These are phyloP conservation scores for Psilocybe mexicana DNA, from an alignment of 1,284 basidiomycete species.

Conservation along the genomic window DNA sequence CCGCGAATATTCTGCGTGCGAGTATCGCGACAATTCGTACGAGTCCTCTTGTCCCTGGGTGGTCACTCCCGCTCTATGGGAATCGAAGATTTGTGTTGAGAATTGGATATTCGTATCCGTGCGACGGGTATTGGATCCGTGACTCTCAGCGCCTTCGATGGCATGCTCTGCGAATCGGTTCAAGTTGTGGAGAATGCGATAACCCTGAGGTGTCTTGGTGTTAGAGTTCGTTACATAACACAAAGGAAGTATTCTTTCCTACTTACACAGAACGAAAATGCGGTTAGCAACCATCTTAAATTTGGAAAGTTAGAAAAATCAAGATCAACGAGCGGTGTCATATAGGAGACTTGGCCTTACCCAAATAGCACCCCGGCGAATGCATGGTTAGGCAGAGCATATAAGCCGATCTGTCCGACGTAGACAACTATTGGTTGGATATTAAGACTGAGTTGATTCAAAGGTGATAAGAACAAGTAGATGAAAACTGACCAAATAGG, in stretches of 20 bases:
- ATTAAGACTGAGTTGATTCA: neutral
- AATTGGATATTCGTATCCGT: slow-evolving; percentile 31
- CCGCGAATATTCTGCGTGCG: neutral
- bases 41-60: slow-evolving; percentile 7
- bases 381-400: slow-evolving; percentile 25
- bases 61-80: slow-evolving; percentile 1
- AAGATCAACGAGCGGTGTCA: neutral
- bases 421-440: slow-evolving; percentile 25
- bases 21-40: slow-evolving; percentile 11
- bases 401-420: slow-evolving; percentile 28
- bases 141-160: slow-evolving; percentile 8
- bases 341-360: slow-evolving; percentile 16
- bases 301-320: neutral
- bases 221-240: neutral
- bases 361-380: slow-evolving; percentile 32
- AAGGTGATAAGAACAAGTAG: neutral
- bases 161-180: slow-evolving; percentile 24
- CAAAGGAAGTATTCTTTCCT: neutral
- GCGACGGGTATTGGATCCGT: slow-evolving; percentile 15
- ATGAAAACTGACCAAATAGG: slow-evolving; percentile 27
- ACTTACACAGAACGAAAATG: slow-evolving; percentile 34
- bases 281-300: slow-evolving; percentile 32
- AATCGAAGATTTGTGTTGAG: slow-evolving; percentile 22
- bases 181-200: slow-evolving; percentile 37
- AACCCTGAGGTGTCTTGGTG: slow-evolving; percentile 26